A percentile compares a stretch with the other conserved stretches of the same genome.
These are phyloP conservation scores for Cornus kousa DNA, from an alignment of 148 eudicot genomes.

Conservation along the genomic window DNA sequence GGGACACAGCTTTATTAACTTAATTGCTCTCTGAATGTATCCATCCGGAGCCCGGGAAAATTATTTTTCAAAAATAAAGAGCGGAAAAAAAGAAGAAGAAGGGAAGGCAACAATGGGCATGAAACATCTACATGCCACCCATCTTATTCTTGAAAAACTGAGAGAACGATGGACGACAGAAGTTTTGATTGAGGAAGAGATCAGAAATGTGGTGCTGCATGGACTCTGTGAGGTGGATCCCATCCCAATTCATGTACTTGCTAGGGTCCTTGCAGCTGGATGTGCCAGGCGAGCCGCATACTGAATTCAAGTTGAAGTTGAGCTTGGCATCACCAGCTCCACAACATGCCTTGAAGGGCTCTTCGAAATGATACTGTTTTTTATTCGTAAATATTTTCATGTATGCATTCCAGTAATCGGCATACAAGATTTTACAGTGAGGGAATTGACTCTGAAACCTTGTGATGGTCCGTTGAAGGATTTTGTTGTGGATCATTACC, in stretches of 20 bases:
- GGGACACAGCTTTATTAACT: neutral
- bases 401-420: no score
- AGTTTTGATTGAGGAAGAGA: constrained; percentile 31
- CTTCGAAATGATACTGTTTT: no score
- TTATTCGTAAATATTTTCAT: no score
- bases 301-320: constrained; percentile 15
- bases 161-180: constrained; percentile 28
- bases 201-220: constrained; percentile 23
- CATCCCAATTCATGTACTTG: constrained; percentile 31
- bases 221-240: constrained; percentile 30
- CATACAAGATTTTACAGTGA: no score
- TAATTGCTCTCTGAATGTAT: no score
- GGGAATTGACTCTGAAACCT: neutral
- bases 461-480: constrained; percentile 19
- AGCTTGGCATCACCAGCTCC: constrained; percentile 8
- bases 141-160: constrained; percentile 15
- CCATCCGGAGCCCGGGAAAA: no score
- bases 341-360: constrained; percentile 32
- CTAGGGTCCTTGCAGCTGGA: constrained; percentile 20
- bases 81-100: no score
- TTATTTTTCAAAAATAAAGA: no score
- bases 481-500: constrained; percentile 22
- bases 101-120: neutral
- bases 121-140: neutral
- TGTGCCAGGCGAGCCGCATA: constrained; percentile 25